Percentiles rank a stretch among this genome's conserved stretches.
phyloP scores from a whole-genome alignment of 2,329 filamentous ascomycete genomes.

The Eurotiales sp. region DNA sequence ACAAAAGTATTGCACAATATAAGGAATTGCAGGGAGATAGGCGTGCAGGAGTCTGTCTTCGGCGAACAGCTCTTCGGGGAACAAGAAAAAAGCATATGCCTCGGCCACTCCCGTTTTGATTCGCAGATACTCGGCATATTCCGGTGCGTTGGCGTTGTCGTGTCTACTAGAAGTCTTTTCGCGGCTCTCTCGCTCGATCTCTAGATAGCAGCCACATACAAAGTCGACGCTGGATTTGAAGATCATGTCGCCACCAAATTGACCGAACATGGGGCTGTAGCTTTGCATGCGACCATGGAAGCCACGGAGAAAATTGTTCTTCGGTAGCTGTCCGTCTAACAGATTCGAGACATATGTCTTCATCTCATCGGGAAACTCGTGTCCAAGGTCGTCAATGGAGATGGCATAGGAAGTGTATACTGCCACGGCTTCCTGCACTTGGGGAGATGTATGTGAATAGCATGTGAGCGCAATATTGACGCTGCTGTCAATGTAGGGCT shows the following conservation, averaged over 20 bases:
- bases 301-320: not conserved
- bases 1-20: conserved; percentile 7
- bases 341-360: conserved; percentile 1
- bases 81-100: conserved; percentile 7
- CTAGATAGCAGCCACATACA: conserved; percentile 4
- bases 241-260: conserved; percentile 3
- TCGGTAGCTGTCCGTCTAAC: not conserved
- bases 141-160: not conserved
- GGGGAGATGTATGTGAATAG: not conserved
- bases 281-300: not conserved
- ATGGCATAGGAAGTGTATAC: conserved; percentile 7
- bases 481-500: conserved; percentile 3
- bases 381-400: conserved; percentile 5
- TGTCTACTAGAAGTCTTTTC: not conserved
- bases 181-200: not conserved
- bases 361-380: conserved; percentile 3
- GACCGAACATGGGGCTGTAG: not conserved
- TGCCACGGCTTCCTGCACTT: not conserved
- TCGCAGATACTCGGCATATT: conserved; percentile 4
- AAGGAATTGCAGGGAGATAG: conserved; percentile 7
- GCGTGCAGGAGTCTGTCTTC: conserved; percentile 1
- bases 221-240: conserved; percentile 1
- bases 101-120: conserved; percentile 10
- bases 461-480: conserved; percentile 1
- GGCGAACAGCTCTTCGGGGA: conserved; percentile 1